A percentile compares a stretch with the other conserved stretches of the same genome.
phyloP scores from a whole-genome alignment of 257 asterid genomes.

The Paulownia fortunei region DNA sequence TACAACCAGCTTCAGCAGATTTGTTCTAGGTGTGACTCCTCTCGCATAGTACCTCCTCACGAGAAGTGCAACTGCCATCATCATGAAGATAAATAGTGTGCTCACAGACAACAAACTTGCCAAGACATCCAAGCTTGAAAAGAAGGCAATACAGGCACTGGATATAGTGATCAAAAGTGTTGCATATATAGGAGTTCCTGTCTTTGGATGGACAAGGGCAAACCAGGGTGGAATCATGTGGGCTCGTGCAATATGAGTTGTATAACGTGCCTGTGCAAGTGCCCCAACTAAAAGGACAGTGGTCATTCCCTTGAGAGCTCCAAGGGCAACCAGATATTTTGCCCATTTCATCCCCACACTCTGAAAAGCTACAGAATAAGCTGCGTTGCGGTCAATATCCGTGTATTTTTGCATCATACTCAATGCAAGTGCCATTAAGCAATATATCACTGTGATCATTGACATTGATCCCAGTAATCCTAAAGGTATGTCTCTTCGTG shows the following conservation, averaged over 20 bases:
- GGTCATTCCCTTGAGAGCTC: slow-evolving; percentile 71
- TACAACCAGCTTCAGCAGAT: slow-evolving; percentile 38
- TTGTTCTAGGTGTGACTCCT: slow-evolving; percentile 42
- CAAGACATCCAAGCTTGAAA: slow-evolving; percentile 57
- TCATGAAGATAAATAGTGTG: slow-evolving; percentile 57
- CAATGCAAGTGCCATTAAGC: slow-evolving; percentile 67
- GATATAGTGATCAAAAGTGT: slow-evolving; percentile 52
- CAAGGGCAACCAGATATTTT: slow-evolving; percentile 59
- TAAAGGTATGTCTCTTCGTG: slow-evolving; percentile 59
- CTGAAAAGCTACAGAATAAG: slow-evolving; percentile 62
- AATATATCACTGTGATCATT: slow-evolving; percentile 62
- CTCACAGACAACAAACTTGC: slow-evolving; percentile 51
- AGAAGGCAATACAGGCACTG: slow-evolving; percentile 52
- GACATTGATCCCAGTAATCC: slow-evolving; percentile 71
- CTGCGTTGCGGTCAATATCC: slow-evolving; percentile 54
- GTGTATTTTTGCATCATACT: slow-evolving; percentile 61
- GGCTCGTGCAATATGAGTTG: slow-evolving; percentile 61
- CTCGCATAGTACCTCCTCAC: slow-evolving; percentile 56
- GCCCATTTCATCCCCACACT: slow-evolving; percentile 71
- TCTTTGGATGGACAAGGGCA: slow-evolving; percentile 65
- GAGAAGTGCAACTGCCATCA: slow-evolving; percentile 69
- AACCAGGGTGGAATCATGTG: slow-evolving; percentile 75
- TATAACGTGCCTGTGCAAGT: slow-evolving; percentile 64
- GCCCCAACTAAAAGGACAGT: slow-evolving; percentile 65
- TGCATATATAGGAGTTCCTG: slow-evolving; percentile 70